Percentiles rank a stretch among this genome's conserved stretches.
Conservation (phyloP, 495 filamentous ascomycete genomes). For the Talaromyces nanjingensis region DNA sequence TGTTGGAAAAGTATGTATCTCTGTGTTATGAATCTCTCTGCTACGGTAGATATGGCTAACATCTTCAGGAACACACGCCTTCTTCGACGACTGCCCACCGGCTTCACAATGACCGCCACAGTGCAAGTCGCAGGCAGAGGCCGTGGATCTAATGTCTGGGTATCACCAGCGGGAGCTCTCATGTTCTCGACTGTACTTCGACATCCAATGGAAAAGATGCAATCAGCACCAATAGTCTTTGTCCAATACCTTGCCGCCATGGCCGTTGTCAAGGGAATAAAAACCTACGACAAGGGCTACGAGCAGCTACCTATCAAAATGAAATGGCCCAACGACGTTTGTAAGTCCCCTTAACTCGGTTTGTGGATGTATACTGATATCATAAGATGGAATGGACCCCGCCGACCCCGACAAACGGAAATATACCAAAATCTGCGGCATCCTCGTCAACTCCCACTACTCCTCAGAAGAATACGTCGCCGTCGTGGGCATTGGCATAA, state of each 20-base stretch:
- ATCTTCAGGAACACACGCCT: conserved; percentile 62
- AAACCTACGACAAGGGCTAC: conserved; percentile 71
- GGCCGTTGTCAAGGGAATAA: conserved; percentile 82
- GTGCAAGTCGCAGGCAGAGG: conserved; percentile 88
- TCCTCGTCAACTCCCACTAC: conserved; percentile 86
- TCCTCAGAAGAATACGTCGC: conserved; percentile 71
- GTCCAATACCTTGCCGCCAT: conserved; percentile 89
- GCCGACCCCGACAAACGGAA: conserved; percentile 46
- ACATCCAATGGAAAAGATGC: conserved; percentile 64
- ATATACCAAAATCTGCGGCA: conserved; percentile 90
- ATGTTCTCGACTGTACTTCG: conserved; percentile 83
- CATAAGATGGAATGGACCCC: conserved; percentile 62
- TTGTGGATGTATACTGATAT: too few species aligned
- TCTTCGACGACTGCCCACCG: conserved; percentile 67
- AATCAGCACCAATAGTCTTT: conserved; percentile 80
- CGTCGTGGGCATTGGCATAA: conserved; percentile 84
- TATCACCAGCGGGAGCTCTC: conserved; percentile 79
- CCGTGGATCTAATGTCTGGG: conserved; percentile 89
- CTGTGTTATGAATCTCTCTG: conserved; percentile 2
- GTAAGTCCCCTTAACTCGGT: conserved; percentile 17
- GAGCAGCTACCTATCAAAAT: conserved; percentile 69
- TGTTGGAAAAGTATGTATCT: conserved; percentile 77
- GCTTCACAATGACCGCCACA: conserved; percentile 87
- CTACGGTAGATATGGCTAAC: conserved; percentile 14
- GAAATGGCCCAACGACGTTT: conserved; percentile 99